Percentiles rank a stretch among this genome's conserved stretches.
Evolutionary conservation across 2,329 filamentous ascomycete species (phyloP).

Genomic region (Aspergillus novoparasiticus): DNA sequence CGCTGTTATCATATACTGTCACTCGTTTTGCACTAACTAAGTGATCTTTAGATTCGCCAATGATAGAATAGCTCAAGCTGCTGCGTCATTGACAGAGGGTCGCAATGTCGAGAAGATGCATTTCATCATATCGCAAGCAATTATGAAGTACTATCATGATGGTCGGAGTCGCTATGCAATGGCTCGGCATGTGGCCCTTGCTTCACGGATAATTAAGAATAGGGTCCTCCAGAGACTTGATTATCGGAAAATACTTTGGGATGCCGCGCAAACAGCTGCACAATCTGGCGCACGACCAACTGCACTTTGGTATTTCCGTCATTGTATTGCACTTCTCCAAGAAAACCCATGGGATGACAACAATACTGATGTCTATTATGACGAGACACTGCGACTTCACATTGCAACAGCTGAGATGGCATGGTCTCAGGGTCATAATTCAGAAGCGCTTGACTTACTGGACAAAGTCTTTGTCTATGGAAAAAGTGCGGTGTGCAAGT

Average conservation of each 20-base stretch:
- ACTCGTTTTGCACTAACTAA: constrained; percentile 7
- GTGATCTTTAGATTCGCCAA: constrained; percentile 68
- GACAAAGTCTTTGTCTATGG: constrained; percentile 70
- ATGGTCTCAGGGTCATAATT: constrained; percentile 73
- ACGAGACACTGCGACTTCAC: constrained; percentile 80
- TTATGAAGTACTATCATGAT: constrained; percentile 72
- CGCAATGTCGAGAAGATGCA: constrained; percentile 77
- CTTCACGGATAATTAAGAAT: constrained; percentile 72
- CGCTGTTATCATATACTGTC: background rate
- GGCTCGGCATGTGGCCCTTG: constrained; percentile 79
- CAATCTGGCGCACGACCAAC: constrained; percentile 83
- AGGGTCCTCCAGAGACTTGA: constrained; percentile 62
- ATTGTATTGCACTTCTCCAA: constrained; percentile 78
- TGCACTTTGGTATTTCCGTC: constrained; percentile 77
- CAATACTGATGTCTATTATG: constrained; percentile 73
- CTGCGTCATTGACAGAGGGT: constrained; percentile 68
- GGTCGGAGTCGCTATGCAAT: constrained; percentile 69
- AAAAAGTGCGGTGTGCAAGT: constrained; percentile 74
- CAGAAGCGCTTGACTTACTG: constrained; percentile 69
- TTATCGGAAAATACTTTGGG: constrained; percentile 75
- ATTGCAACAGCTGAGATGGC: constrained; percentile 81
- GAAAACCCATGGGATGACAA: constrained; percentile 74
- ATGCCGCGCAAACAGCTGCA: constrained; percentile 75
- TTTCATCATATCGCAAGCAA: constrained; percentile 79
- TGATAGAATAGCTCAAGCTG: constrained; percentile 80